phyloP scores from a whole-genome alignment of 305 asterid genomes.

The Ajuga reptans region DNA sequence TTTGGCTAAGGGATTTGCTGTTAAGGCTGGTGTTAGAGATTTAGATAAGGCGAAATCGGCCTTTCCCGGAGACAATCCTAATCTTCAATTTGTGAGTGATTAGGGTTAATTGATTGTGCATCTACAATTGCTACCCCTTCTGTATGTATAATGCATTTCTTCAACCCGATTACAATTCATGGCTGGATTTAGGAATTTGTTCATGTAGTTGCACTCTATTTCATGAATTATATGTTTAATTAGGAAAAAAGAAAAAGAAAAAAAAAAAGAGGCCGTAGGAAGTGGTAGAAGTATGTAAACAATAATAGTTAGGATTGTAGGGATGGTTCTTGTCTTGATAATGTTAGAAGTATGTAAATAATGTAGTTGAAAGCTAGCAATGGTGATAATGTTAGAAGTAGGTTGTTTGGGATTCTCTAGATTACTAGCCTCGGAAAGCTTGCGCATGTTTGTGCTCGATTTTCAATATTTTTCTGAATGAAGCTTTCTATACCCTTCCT shows the following conservation, averaged over 20 bases:
- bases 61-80: constrained; percentile 50
- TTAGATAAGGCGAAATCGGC: constrained; percentile 65
- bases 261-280: too few relatives aligned
- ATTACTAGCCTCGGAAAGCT: background rate
- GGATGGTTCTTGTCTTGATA: background rate
- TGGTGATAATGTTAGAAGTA: background rate
- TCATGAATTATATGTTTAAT: background rate
- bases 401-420: background rate
- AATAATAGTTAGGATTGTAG: background rate
- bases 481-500: background rate
- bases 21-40: constrained; percentile 85
- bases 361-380: background rate
- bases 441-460: background rate
- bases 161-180: background rate
- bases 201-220: background rate
- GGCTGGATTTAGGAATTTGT: background rate
- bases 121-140: background rate
- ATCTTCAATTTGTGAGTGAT: constrained; percentile 68
- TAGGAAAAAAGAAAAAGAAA: too few relatives aligned
- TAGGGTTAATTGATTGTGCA: background rate
- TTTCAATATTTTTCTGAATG: background rate
- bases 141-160: background rate
- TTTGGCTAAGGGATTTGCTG: constrained; percentile 79
- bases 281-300: too few relatives aligned
- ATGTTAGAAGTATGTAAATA: background rate